Evolutionary conservation across 1,139 yeast species (phyloP).

Genomic region (Yamadazyma spencermartinsiae): DNA sequence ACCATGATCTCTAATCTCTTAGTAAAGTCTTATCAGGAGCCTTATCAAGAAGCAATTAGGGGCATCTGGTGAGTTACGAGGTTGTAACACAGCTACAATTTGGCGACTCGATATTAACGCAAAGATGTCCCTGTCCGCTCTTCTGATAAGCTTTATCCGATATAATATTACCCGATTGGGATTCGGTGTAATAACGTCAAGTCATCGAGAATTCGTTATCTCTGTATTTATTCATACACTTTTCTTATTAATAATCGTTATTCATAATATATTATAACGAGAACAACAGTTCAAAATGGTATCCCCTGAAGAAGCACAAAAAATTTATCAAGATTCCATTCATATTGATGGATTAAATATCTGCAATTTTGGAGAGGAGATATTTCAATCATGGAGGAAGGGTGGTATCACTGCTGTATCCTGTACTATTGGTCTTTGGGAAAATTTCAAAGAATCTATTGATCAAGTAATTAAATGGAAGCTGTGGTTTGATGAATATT

Average conservation of each 20-base stretch:
- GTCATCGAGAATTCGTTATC: too few species aligned
- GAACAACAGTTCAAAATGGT: slow-evolving; percentile 7
- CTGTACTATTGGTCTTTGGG: slow-evolving; percentile 17
- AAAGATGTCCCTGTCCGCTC: neutral
- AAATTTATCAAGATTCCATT: slow-evolving; percentile 11
- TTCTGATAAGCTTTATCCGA: slow-evolving; percentile 1
- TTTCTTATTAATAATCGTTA: neutral
- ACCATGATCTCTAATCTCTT: too few species aligned
- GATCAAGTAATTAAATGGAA: slow-evolving; percentile 17
- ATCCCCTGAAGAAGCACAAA: slow-evolving; percentile 12
- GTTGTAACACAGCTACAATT: too few species aligned
- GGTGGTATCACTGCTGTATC: slow-evolving; percentile 17
- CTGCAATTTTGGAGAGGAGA: slow-evolving; percentile 16
- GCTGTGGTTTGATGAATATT: slow-evolving; percentile 16
- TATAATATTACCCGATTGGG: slow-evolving; percentile 4
- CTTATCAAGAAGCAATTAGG: too few species aligned
- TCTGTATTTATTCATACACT: too few species aligned
- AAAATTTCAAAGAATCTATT: slow-evolving; percentile 14
- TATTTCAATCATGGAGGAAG: slow-evolving; percentile 14
- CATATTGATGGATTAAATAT: slow-evolving; percentile 16
- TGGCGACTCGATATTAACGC: too few species aligned
- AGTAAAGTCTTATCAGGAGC: too few species aligned
- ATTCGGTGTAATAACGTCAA: neutral
- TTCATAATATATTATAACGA: neutral
- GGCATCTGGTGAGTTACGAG: too few species aligned